Evolutionary conservation across 1,284 basidiomycete species (phyloP).

Genomic region (Cutaneotrichosporon arboriforme): DNA sequence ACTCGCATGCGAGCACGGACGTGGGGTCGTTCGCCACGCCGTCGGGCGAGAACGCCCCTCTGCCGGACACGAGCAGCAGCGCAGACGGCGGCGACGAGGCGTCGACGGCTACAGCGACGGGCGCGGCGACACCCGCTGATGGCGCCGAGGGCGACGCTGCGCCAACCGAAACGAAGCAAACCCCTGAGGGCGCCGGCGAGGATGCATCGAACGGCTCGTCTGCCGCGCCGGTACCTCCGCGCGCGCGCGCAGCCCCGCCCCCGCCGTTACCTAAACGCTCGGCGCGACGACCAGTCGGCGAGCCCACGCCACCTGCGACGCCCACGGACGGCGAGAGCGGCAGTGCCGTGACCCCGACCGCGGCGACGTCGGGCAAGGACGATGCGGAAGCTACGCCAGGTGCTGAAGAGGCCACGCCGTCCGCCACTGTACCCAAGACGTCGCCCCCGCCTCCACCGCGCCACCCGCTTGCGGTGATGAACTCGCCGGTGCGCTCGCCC

Average conservation of each 20-base stretch:
- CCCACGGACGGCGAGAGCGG: not conserved
- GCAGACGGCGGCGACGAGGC: not conserved
- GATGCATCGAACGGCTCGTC: not conserved
- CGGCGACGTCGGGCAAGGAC: not conserved
- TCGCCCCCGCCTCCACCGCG: slow-evolving; percentile 1
- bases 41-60: slow-evolving; percentile 4
- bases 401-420: not conserved
- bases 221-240: not conserved
- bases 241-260: slow-evolving; percentile 15
- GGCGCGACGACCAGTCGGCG: slow-evolving; percentile 16
- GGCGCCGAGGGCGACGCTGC: not conserved
- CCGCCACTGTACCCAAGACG: not conserved
- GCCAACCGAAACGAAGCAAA: slow-evolving; percentile 10
- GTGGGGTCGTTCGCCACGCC: slow-evolving; percentile 10
- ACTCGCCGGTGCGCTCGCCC: not conserved
- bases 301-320: slow-evolving; percentile 4
- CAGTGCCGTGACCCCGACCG: not conserved
- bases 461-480: not conserved
- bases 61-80: slow-evolving; percentile 1
- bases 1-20: not conserved
- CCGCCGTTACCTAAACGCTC: slow-evolving; percentile 34
- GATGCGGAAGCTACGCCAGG: too few species aligned
- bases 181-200: too few species aligned
- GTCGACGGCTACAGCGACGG: not conserved
- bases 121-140: not conserved